Evolutionary conservation across 495 filamentous ascomycete genomes (phyloP).

Genomic region (Penicillium maclennaniae): DNA sequence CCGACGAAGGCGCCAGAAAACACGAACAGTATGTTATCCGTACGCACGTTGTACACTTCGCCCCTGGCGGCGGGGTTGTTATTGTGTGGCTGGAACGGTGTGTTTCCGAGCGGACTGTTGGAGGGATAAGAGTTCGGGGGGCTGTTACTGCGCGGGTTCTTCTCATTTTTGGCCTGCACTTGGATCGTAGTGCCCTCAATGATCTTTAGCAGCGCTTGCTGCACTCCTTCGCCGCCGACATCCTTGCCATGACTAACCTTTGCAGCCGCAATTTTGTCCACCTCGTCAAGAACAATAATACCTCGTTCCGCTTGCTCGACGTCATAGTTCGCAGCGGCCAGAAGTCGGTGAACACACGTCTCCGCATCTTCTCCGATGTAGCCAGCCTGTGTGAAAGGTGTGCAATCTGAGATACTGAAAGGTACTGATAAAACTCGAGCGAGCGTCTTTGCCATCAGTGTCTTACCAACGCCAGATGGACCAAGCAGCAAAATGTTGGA

Average conservation of each 20-base stretch:
- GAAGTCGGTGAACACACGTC: slow-evolving; percentile 80
- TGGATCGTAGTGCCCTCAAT: slow-evolving; percentile 94
- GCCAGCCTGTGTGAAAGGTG: slow-evolving; percentile 92
- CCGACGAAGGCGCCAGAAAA: slow-evolving; percentile 95
- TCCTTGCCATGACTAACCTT: slow-evolving; percentile 71
- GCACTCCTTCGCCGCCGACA: slow-evolving; percentile 88
- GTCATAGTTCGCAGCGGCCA: slow-evolving; percentile 89
- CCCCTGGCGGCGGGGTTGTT: slow-evolving; percentile 57
- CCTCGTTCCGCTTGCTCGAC: slow-evolving; percentile 81
- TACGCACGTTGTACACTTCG: slow-evolving; percentile 86
- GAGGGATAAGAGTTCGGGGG: slow-evolving; percentile 43
- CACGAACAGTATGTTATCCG: slow-evolving; percentile 94
- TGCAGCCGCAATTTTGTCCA: slow-evolving; percentile 88
- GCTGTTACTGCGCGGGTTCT: slow-evolving; percentile 48
- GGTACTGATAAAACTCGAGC: slow-evolving; percentile 82
- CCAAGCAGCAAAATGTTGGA: slow-evolving; percentile 92
- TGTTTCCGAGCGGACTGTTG: slow-evolving; percentile 47
- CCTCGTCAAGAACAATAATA: slow-evolving; percentile 92
- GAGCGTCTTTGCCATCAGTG: slow-evolving; percentile 84
- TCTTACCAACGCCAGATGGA: slow-evolving; percentile 94
- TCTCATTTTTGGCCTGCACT: slow-evolving; percentile 74
- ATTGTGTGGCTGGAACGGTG: slow-evolving; percentile 36
- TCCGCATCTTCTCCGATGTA: slow-evolving; percentile 98
- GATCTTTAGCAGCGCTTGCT: slow-evolving; percentile 93
- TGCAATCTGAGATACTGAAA: slow-evolving; percentile 97